These are phyloP conservation scores for Westerdykella ornata DNA, from an alignment of 2,329 filamentous ascomycete genomes.

Conservation along the genomic window DNA sequence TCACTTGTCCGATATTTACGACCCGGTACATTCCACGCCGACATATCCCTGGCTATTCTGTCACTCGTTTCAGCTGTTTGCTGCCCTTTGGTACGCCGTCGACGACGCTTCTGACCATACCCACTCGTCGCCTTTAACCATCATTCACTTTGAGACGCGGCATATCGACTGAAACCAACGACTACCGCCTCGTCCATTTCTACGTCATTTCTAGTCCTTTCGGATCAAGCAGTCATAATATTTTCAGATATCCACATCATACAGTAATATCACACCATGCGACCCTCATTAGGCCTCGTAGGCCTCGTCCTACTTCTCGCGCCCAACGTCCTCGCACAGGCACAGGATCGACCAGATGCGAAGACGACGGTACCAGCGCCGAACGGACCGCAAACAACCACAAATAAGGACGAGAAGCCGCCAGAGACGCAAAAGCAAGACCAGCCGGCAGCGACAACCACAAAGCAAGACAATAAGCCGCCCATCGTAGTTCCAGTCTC, in stretches of 20 bases:
- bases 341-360: constrained; percentile 22
- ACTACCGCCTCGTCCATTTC: constrained; percentile 9
- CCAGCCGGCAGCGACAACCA: constrained; percentile 4
- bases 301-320: constrained; percentile 27
- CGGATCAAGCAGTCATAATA: too few species aligned
- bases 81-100: constrained; percentile 8
- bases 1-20: constrained; percentile 1
- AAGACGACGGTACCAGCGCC: constrained; percentile 21
- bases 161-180: constrained; percentile 7
- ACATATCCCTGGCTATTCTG: constrained; percentile 21
- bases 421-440: constrained; percentile 12
- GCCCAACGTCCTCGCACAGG: constrained; percentile 29
- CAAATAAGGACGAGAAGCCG: constrained; percentile 1
- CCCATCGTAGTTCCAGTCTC: constrained; percentile 13
- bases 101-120: constrained; percentile 1
- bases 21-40: constrained; percentile 12
- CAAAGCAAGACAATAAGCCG: constrained; percentile 5
- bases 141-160: constrained; percentile 16
- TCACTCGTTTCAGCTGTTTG: constrained; percentile 28
- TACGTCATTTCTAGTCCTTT: constrained; percentile 3
- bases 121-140: constrained; percentile 1
- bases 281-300: constrained; percentile 25
- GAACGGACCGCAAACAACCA: constrained; percentile 6
- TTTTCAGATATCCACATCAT: too few species aligned
- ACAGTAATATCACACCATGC: constrained; percentile 15